Evolutionary conservation across 805 yeast species (phyloP), one percentile per base, ranked within the genome.

Genomic region (Dipodascopsis uninucleata): DNA sequence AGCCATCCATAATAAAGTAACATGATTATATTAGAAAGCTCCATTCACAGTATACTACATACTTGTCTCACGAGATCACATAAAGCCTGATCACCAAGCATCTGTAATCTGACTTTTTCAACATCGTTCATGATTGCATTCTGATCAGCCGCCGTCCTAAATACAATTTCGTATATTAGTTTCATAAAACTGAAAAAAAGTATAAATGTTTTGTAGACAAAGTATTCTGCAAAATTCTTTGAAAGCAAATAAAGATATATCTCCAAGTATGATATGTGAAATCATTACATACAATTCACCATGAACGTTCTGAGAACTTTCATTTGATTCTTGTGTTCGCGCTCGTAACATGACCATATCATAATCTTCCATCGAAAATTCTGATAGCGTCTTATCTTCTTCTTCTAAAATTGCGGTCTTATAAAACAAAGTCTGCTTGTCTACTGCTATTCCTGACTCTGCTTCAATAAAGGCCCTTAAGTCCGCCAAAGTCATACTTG

Each of bases 391-490:
- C 36, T 60, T 61, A 3, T 60, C 39, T 5, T 61, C 65, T 1
- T 55, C 60, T 10, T 55, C 55, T 28, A 85, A 55, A 4, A 64
- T 57, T 21, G 66, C 65, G 47, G 75, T 74, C 50, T 80, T 72
- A 55, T 68, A 69, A 18, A 68, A 60, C 36, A 86, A 56, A n/a
- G 68, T 62, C 58, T 82, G 84, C 12, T 65, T 56, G 0, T 60
- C 56, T 3, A 73, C 65, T 8, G 69, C 66, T 39, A 82, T 72
- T 10, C 69, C 72, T 6, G 87, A 74, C 58, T 86, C 95, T 1
- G 82, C 78, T 49, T 81, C 82, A 7, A 88, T 59, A 52, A 82
- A 78, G 0, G 90, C 94, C 47, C 76, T 72, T 53, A 89, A 73
- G 61, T 88, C 96, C 10, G 62, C 69, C 7, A 87, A 61, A 0